phyloP scores from a whole-genome alignment of 805 yeast genomes.

The Zygotorulaspora danielsina region DNA sequence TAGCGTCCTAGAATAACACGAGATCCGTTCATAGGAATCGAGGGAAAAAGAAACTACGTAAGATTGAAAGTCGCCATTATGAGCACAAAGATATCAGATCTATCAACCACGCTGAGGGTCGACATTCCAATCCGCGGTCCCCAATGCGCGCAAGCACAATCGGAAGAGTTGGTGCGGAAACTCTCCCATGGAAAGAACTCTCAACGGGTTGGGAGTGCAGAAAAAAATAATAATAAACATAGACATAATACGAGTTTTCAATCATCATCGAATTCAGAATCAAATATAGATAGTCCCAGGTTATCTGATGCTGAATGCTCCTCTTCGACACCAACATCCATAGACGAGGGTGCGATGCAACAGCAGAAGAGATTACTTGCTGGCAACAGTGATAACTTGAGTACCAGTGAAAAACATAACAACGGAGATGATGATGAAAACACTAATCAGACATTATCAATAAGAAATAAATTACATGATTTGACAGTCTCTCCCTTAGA shows the following conservation, averaged over 20 bases:
- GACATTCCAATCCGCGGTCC: neutral
- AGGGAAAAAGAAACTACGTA: neutral
- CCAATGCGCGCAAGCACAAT: neutral
- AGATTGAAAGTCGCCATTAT: neutral
- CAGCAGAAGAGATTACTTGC: conserved; percentile 8
- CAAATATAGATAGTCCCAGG: conserved; percentile 24
- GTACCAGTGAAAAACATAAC: neutral
- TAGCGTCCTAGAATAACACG: too few species aligned
- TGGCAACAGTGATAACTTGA: neutral
- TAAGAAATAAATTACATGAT: neutral
- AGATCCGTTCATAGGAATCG: neutral
- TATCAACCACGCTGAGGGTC: neutral
- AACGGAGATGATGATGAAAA: neutral
- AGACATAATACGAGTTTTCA: conserved; percentile 20
- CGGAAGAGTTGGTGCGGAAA: neutral
- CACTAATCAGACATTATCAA: neutral
- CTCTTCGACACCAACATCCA: conserved; percentile 22
- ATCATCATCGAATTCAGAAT: conserved; percentile 25
- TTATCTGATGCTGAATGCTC: conserved; percentile 19
- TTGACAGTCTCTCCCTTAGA: neutral
- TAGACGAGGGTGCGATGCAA: conserved; percentile 16
- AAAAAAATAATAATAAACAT: conserved; percentile 3
- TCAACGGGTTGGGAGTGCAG: neutral
- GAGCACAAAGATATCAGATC: neutral
- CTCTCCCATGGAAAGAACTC: neutral